Evolutionary conservation across 2,329 filamentous ascomycete genomes (phyloP).

Genomic region (Xylariaceae sp.): DNA sequence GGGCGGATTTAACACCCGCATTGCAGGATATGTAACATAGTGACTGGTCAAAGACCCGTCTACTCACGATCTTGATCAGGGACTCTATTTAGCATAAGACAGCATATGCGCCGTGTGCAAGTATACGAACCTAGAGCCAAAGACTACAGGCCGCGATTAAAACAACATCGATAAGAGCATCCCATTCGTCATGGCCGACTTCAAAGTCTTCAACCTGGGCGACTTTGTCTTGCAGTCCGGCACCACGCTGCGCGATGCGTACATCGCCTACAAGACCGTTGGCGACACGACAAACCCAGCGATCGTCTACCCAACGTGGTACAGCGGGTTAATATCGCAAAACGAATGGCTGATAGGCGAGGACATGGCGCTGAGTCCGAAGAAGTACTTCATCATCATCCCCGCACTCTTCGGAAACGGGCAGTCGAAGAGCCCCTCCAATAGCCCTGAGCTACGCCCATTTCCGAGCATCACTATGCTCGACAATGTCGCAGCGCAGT

Average conservation of each 20-base stretch:
- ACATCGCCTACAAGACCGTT: constrained; percentile 79
- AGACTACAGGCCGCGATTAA: no score
- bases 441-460: constrained; percentile 56
- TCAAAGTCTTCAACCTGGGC: constrained; percentile 58
- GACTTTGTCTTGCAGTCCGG: constrained; percentile 72
- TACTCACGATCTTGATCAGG: no score
- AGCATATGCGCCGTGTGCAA: no score
- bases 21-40: no score
- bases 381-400: constrained; percentile 64
- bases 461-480: constrained; percentile 70
- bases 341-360: constrained; percentile 77
- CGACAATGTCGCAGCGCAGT: constrained; percentile 72
- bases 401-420: constrained; percentile 73
- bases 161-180: no score
- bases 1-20: no score
- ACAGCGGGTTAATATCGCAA: constrained; percentile 64
- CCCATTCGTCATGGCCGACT: constrained; percentile 23
- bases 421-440: constrained; percentile 71
- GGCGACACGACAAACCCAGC: constrained; percentile 67
- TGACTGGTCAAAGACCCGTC: no score
- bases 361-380: constrained; percentile 67
- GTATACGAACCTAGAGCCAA: no score
- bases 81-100: no score
- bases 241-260: constrained; percentile 64
- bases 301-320: constrained; percentile 81